These are phyloP conservation scores for Thalassiosira sp. DNA, from an alignment of 352 stramenopile species.

Conservation along the genomic window DNA sequence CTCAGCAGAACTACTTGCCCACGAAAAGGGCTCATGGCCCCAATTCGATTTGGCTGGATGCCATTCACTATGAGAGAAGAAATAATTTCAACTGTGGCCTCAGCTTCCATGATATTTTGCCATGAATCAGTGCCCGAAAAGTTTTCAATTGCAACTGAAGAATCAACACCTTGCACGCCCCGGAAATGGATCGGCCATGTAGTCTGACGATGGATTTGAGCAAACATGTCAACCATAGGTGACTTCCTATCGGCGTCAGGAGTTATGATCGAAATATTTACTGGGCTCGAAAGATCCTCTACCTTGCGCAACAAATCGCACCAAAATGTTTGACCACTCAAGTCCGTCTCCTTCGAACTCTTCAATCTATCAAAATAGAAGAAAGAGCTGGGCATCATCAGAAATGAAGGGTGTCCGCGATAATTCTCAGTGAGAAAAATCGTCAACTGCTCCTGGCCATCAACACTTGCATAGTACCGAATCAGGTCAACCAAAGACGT, in stretches of 20 bases:
- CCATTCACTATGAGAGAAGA: conserved; percentile 37
- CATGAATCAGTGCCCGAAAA: conserved; percentile 68
- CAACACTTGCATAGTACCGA: conserved; percentile 45
- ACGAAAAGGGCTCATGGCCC: conserved; percentile 70
- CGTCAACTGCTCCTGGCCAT: conserved; percentile 56
- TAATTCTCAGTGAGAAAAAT: conserved; percentile 71
- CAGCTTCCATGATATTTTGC: conserved; percentile 61
- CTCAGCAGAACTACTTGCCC: conserved; percentile 70
- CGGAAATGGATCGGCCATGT: conserved; percentile 72
- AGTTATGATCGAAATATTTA: conserved; percentile 4
- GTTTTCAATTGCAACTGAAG: conserved; percentile 38
- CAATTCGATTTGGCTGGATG: conserved; percentile 51
- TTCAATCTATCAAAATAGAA: conserved; percentile 52
- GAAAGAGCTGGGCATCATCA: conserved; percentile 59
- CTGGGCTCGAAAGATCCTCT: conserved; percentile 40
- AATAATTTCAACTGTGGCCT: conserved; percentile 57
- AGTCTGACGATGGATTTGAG: conserved; percentile 37
- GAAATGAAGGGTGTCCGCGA: conserved; percentile 63
- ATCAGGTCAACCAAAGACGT: conserved; percentile 41
- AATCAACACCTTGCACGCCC: conserved; percentile 53
- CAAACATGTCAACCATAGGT: conserved; percentile 13
- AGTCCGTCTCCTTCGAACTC: conserved; percentile 16
- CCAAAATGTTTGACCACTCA: conserved; percentile 41
- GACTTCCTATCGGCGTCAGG: neutral
- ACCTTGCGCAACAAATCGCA: conserved; percentile 45